Percentiles rank a stretch among this genome's conserved stretches.
Conservation (phyloP, 1,284 basidiomycete genomes). For the Trichosporon faecale region DNA sequence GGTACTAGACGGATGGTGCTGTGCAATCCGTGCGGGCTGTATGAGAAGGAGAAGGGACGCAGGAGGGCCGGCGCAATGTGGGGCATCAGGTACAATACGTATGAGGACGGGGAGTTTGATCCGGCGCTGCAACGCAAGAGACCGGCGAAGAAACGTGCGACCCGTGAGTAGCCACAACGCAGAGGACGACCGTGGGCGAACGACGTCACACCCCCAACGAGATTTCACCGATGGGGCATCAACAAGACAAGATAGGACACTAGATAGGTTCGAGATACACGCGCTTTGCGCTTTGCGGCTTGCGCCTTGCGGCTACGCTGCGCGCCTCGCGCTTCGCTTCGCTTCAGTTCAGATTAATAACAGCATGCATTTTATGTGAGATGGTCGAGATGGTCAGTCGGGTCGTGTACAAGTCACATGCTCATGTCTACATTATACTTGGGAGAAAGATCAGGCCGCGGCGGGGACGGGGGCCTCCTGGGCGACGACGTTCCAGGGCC, state of each 20-base stretch:
- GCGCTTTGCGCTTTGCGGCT: too few relatives aligned
- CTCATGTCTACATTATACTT: constrained; percentile 2
- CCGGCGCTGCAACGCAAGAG: background rate
- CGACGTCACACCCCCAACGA: background rate
- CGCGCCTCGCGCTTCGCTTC: too few relatives aligned
- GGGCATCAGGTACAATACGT: background rate
- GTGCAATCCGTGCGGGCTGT: constrained; percentile 6
- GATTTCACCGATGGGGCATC: background rate
- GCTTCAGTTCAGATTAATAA: background rate
- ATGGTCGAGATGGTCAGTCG: background rate
- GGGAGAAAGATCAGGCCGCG: background rate
- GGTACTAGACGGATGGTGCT: constrained; percentile 1
- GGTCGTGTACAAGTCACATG: background rate
- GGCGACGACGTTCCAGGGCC: constrained; percentile 73
- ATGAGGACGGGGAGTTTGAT: constrained; percentile 1
- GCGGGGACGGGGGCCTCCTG: constrained; percentile 1
- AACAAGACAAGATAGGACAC: background rate
- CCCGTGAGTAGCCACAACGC: background rate
- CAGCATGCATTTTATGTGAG: background rate
- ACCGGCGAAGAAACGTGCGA: background rate
- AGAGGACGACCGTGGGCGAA: background rate
- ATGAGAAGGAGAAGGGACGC: constrained; percentile 11
- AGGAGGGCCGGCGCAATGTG: background rate
- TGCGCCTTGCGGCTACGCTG: too few relatives aligned
- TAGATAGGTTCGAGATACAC: too few relatives aligned